A percentile compares a stretch with the other conserved stretches of the same genome.
Conservation (phyloP, 345 rosid genomes). For the Cardiospermum halicacabum region DNA sequence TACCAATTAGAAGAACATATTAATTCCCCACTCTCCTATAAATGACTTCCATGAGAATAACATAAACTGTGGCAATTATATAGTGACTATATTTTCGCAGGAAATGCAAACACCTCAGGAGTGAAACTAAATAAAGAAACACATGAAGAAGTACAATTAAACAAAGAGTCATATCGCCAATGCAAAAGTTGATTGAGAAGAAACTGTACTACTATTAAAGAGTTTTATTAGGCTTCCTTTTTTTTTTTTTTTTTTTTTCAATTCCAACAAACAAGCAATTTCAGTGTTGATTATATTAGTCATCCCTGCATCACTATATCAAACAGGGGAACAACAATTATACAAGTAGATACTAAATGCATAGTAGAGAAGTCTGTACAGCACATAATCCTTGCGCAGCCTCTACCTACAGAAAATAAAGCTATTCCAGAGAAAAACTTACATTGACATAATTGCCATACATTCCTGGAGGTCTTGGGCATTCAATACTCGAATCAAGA, state of each 20-base stretch:
- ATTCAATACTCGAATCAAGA: conserved; percentile 66
- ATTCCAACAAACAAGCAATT: background rate
- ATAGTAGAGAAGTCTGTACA: background rate
- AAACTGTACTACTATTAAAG: background rate
- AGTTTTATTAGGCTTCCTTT: background rate
- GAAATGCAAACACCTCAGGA: background rate
- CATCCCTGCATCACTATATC: background rate
- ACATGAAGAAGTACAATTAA: background rate
- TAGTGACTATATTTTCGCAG: background rate
- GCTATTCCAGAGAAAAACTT: conserved; percentile 26
- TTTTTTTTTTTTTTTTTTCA: too few relatives aligned
- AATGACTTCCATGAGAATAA: background rate
- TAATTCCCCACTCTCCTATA: background rate
- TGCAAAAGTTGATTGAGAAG: background rate
- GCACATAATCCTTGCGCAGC: background rate
- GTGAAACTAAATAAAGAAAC: background rate
- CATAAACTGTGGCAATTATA: background rate
- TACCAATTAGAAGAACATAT: background rate
- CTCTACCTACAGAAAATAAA: background rate
- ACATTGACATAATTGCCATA: conserved; percentile 95
- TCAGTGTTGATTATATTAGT: background rate
- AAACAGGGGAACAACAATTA: background rate
- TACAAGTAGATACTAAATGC: background rate
- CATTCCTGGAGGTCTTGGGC: conserved; percentile 92
- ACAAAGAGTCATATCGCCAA: background rate